A percentile compares a stretch with the other conserved stretches of the same genome.
phyloP scores from a whole-genome alignment of 345 rosid species.

The Sisymbrium irio region DNA sequence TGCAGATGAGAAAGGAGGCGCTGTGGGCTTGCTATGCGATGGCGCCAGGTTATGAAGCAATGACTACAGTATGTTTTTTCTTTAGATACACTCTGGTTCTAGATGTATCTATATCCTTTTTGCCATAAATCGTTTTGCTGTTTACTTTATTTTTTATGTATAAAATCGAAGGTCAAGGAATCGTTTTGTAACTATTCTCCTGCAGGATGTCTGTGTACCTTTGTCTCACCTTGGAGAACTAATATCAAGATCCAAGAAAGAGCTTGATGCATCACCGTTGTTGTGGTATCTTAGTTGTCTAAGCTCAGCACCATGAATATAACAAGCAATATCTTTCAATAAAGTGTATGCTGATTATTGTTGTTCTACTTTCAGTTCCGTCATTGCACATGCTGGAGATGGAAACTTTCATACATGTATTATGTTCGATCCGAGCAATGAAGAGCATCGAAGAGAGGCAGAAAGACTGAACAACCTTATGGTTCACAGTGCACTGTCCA shows the following conservation, averaged over 20 bases:
- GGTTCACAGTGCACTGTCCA: slow-evolving; percentile 74
- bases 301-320: slow-evolving; percentile 1
- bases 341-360: neutral
- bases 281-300: slow-evolving; percentile 47
- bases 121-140: neutral
- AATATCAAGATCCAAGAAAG: slow-evolving; percentile 68
- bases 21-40: slow-evolving; percentile 89
- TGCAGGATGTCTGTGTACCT: slow-evolving; percentile 94
- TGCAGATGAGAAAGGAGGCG: slow-evolving; percentile 90
- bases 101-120: slow-evolving; percentile 4
- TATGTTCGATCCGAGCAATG: slow-evolving; percentile 67
- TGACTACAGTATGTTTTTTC: slow-evolving; percentile 61
- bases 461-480: slow-evolving; percentile 74
- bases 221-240: slow-evolving; percentile 74
- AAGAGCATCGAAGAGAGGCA: slow-evolving; percentile 69
- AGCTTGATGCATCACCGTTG: slow-evolving; percentile 69
- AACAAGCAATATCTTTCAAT: neutral
- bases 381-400: slow-evolving; percentile 95
- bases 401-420: slow-evolving; percentile 83
- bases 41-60: slow-evolving; percentile 80
- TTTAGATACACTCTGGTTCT: neutral
- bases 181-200: slow-evolving; percentile 1
- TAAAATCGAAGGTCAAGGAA: neutral
- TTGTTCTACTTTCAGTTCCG: slow-evolving; percentile 48
- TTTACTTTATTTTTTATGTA: neutral